Conservation (phyloP, 2,329 filamentous ascomycete genomes). For the Fusarium floridanum region DNA sequence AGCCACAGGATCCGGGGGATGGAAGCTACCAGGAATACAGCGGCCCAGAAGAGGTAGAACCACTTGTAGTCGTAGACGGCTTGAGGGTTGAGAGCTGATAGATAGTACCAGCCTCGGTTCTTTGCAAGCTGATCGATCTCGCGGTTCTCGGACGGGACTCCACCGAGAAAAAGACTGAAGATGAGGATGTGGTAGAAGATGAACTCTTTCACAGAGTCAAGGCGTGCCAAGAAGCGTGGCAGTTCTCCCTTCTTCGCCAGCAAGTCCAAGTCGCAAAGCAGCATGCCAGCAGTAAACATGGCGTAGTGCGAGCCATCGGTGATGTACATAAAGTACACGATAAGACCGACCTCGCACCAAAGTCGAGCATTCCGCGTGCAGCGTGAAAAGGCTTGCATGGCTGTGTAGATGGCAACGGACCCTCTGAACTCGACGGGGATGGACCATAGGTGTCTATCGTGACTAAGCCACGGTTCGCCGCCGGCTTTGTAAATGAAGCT, state of each 20-base stretch:
- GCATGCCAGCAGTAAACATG: constrained; percentile 71
- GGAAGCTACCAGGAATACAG: constrained; percentile 67
- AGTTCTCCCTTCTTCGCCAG: constrained; percentile 64
- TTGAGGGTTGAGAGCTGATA: constrained; percentile 73
- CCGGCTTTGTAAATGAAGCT: constrained; percentile 74
- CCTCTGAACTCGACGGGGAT: constrained; percentile 75
- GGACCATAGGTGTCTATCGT: constrained; percentile 73
- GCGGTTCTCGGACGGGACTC: constrained; percentile 66
- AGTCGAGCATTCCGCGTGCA: constrained; percentile 68
- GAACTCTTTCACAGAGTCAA: constrained; percentile 62
- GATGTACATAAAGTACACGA: constrained; percentile 76
- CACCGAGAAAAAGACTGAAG: constrained; percentile 68
- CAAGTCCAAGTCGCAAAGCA: constrained; percentile 72
- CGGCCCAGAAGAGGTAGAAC: constrained; percentile 75
- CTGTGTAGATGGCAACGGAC: constrained; percentile 72
- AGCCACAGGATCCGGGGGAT: constrained; percentile 70
- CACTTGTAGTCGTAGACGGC: constrained; percentile 76
- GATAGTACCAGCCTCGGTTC: constrained; percentile 71
- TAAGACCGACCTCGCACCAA: constrained; percentile 64
- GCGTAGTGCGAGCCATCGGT: constrained; percentile 73
- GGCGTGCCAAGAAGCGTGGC: constrained; percentile 60
- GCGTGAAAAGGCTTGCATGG: constrained; percentile 68
- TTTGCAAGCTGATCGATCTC: constrained; percentile 63
- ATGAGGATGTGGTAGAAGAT: constrained; percentile 67
- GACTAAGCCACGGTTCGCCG: constrained; percentile 62